phyloP scores from a whole-genome alignment of 78 protist genomes.

The Planoprotostelium fungivorum region DNA sequence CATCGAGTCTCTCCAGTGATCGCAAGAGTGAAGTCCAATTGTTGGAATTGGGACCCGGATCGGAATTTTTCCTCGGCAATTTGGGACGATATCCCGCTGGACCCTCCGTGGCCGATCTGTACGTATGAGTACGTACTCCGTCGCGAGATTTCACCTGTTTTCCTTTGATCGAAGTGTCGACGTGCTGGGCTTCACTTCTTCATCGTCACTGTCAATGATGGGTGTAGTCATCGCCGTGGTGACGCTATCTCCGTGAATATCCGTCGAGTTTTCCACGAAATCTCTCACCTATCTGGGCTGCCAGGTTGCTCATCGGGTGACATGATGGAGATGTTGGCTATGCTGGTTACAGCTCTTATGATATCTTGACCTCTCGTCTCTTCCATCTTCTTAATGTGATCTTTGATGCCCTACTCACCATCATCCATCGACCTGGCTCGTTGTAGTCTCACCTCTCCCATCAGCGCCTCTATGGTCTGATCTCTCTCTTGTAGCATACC shows the following conservation, averaged over 20 bases:
- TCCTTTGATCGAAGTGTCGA: background rate
- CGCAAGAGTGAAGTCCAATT: background rate
- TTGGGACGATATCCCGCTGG: background rate
- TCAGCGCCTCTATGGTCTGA: too few species aligned
- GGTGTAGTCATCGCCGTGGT: background rate
- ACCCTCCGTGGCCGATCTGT: background rate
- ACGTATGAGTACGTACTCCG: background rate
- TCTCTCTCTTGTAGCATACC: background rate
- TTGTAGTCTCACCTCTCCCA: too few species aligned
- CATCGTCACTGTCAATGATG: background rate
- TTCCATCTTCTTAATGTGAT: too few species aligned
- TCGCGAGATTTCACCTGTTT: background rate
- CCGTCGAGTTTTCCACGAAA: too few species aligned
- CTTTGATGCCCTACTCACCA: too few species aligned
- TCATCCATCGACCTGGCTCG: too few species aligned
- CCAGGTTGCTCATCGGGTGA: too few species aligned
- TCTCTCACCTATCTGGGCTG: too few species aligned
- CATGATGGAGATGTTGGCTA: background rate
- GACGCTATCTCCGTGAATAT: background rate
- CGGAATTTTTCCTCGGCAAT: background rate
- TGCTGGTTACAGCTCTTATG: background rate
- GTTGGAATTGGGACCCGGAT: background rate
- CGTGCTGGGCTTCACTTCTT: background rate
- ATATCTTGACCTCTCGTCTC: background rate
- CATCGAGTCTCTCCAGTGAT: background rate